phyloP scores from a whole-genome alignment of 306 rosid genomes.

The Glycine tomentella region DNA sequence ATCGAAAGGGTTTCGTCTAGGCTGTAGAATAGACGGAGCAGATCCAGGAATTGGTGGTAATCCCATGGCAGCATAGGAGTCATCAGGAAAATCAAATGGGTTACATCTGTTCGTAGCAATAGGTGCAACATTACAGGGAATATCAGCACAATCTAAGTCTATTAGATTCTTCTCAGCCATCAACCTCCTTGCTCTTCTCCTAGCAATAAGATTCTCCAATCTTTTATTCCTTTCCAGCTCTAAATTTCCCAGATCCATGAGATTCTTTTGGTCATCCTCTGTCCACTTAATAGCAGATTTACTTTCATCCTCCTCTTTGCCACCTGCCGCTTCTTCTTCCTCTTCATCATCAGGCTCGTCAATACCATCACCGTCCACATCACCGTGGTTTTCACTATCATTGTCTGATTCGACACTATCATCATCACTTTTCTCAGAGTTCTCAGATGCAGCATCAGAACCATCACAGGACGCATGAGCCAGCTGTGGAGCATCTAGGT shows the following conservation, averaged over 20 bases:
- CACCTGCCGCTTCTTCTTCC: slow-evolving; percentile 69
- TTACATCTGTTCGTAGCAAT: slow-evolving; percentile 67
- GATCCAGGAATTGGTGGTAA: slow-evolving; percentile 97
- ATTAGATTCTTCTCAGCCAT: slow-evolving; percentile 82
- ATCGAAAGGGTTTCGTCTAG: slow-evolving; percentile 93
- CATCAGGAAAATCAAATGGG: slow-evolving; percentile 84
- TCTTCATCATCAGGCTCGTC: slow-evolving; percentile 66
- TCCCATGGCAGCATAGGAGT: slow-evolving; percentile 68
- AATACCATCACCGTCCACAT: slow-evolving; percentile 52
- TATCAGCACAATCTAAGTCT: slow-evolving; percentile 73
- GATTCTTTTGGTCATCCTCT: slow-evolving; percentile 95
- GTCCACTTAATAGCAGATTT: slow-evolving; percentile 98
- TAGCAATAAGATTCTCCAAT: slow-evolving; percentile 87
- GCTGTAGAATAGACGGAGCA: slow-evolving; percentile 89
- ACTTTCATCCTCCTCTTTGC: slow-evolving; percentile 94
- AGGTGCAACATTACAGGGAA: slow-evolving; percentile 73
- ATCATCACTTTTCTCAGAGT: slow-evolving; percentile 49
- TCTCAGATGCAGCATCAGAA: slow-evolving; percentile 65
- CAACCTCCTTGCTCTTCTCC: slow-evolving; percentile 85
- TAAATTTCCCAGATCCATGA: slow-evolving; percentile 87
- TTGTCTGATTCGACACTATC: slow-evolving; percentile 70
- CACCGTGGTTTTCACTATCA: slow-evolving; percentile 58
- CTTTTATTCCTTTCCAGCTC: slow-evolving; percentile 96
- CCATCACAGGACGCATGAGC: slow-evolving; percentile 56
- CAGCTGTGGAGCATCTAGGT: slow-evolving; percentile 59